A percentile compares a stretch with the other conserved stretches of the same genome.
phyloP scores from a whole-genome alignment of 2,329 filamentous ascomycete genomes.

The Colletotrichum brevisporum region DNA sequence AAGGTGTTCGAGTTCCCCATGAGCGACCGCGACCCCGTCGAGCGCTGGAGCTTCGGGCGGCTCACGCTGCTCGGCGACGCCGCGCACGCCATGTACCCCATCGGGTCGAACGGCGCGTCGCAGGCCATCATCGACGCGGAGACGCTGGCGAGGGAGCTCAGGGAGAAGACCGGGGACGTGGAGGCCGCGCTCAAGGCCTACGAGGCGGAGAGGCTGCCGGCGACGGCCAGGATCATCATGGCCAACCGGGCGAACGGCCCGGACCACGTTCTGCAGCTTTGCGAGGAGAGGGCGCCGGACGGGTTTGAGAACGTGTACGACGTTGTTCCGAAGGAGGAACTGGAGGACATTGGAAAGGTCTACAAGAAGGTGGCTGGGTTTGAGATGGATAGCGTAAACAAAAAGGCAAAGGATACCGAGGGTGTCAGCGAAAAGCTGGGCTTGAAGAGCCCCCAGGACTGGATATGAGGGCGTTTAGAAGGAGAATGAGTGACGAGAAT shows the following conservation, averaged over 20 bases:
- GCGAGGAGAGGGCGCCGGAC: slow-evolving; percentile 25
- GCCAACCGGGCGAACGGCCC: slow-evolving; percentile 27
- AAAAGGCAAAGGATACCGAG: slow-evolving; percentile 19
- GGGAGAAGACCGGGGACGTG: slow-evolving; percentile 2
- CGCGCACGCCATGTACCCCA: slow-evolving; percentile 42
- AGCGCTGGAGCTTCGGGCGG: slow-evolving; percentile 41
- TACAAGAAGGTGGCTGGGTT: slow-evolving; percentile 33
- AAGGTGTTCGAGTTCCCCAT: slow-evolving; percentile 38
- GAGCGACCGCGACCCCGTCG: slow-evolving; percentile 39
- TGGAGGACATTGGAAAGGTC: slow-evolving; percentile 18
- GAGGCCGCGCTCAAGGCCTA: slow-evolving; percentile 20
- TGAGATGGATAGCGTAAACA: slow-evolving; percentile 29
- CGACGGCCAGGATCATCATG: slow-evolving; percentile 26
- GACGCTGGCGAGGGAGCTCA: slow-evolving; percentile 16
- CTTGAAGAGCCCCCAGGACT: slow-evolving; percentile 12
- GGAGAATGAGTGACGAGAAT: too few relatives aligned
- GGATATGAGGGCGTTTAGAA: background rate
- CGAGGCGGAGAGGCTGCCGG: slow-evolving; percentile 20
- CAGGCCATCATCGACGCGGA: slow-evolving; percentile 32
- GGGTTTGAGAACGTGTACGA: slow-evolving; percentile 22
- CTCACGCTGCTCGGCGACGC: slow-evolving; percentile 42
- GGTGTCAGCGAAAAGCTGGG: slow-evolving; percentile 8
- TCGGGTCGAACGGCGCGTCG: slow-evolving; percentile 42
- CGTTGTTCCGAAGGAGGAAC: slow-evolving; percentile 23
- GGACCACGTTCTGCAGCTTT: slow-evolving; percentile 27